Conservation (phyloP, 495 filamentous ascomycete genomes). For the Aspergillus funiculosus region DNA sequence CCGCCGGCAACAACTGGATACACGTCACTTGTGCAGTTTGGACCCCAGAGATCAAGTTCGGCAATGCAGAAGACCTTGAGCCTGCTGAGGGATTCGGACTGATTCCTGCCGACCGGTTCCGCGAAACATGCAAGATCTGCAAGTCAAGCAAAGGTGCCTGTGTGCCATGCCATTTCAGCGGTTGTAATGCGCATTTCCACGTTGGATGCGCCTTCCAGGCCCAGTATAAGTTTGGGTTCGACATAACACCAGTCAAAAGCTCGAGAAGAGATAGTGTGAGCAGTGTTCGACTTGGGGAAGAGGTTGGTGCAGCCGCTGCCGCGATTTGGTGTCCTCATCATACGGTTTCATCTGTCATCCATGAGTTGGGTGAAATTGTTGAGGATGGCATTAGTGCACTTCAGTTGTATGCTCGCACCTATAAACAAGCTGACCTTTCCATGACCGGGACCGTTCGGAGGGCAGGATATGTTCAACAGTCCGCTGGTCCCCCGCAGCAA, state of each 20-base stretch:
- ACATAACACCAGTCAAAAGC: conserved; percentile 83
- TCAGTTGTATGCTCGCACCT: conserved; percentile 77
- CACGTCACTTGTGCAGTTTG: conserved; percentile 89
- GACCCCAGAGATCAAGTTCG: conserved; percentile 88
- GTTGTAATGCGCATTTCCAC: conserved; percentile 78
- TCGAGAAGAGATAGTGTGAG: conserved; percentile 71
- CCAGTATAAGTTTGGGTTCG: conserved; percentile 79
- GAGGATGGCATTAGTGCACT: conserved; percentile 62
- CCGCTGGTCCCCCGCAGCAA: conserved; percentile 33
- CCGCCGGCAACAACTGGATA: conserved; percentile 95
- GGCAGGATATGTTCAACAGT: conserved; percentile 60
- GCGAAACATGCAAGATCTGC: conserved; percentile 81
- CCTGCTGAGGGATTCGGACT: conserved; percentile 81
- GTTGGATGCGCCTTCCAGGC: conserved; percentile 83
- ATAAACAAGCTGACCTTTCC: conserved; percentile 89
- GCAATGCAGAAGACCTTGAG: conserved; percentile 70
- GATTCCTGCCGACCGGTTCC: conserved; percentile 62
- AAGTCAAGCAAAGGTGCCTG: conserved; percentile 63
- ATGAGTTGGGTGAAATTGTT: conserved; percentile 68
- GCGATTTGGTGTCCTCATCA: conserved; percentile 90
- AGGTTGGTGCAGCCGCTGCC: conserved; percentile 69
- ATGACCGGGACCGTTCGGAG: conserved; percentile 89
- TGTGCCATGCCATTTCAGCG: conserved; percentile 61
- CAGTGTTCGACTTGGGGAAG: conserved; percentile 67
- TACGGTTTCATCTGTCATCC: conserved; percentile 59